A percentile compares a stretch with the other conserved stretches of the same genome.
These are phyloP conservation scores for Pythium myriotylum DNA, from an alignment of 352 stramenopile genomes.

Conservation along the genomic window DNA sequence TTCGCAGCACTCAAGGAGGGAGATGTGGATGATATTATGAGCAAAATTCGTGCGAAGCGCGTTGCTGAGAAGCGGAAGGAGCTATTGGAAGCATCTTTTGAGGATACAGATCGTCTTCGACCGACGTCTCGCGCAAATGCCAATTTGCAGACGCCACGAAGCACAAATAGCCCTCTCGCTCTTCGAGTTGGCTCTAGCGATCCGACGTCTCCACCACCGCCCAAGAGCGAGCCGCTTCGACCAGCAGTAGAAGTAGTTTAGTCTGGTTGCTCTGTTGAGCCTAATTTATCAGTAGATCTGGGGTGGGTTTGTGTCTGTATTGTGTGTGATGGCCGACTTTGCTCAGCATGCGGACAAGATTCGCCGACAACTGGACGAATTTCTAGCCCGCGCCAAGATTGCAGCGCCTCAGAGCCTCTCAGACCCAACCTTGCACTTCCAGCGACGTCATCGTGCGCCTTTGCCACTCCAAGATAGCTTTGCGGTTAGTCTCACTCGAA, in stretches of 20 bases:
- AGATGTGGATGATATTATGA: conserved; percentile 84
- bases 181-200: not conserved
- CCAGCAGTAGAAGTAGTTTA: conserved; percentile 23
- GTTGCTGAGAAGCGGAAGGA: conserved; percentile 75
- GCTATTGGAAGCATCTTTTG: conserved; percentile 42
- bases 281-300: conserved; percentile 23
- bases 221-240: conserved; percentile 6
- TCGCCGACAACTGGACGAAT: conserved; percentile 11
- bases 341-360: not conserved
- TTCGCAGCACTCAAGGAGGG: conserved; percentile 77
- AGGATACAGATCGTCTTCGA: conserved; percentile 19
- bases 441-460: conserved; percentile 11
- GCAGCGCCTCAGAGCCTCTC: too few species aligned
- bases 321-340: not conserved
- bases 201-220: not conserved
- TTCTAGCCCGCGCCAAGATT: conserved; percentile 14
- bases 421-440: conserved; percentile 8
- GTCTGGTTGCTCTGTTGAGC: not conserved
- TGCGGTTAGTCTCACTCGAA: not conserved
- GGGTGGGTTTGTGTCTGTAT: conserved; percentile 3
- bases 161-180: conserved; percentile 11
- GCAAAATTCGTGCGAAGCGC: conserved; percentile 81
- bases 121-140: conserved; percentile 24
- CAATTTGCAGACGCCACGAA: conserved; percentile 21
- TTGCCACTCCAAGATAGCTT: conserved; percentile 14